These are phyloP conservation scores for Macroventuria anomochaeta DNA, from an alignment of 2,329 filamentous ascomycete species.

Conservation along the genomic window DNA sequence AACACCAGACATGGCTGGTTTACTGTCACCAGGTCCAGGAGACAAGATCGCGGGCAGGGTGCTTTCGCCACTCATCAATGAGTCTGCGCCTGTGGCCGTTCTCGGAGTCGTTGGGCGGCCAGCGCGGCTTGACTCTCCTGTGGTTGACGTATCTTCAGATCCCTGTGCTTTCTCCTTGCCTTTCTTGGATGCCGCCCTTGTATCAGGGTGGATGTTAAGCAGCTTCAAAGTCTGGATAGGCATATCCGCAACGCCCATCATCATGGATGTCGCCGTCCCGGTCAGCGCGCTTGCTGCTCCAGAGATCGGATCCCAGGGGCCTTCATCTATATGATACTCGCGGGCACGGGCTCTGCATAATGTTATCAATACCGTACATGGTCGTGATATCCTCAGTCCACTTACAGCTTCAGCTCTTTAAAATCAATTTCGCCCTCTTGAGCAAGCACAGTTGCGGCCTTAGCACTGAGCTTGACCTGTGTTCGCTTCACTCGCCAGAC, in stretches of 20 bases:
- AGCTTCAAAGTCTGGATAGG: constrained; percentile 62
- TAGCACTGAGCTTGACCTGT: constrained; percentile 44
- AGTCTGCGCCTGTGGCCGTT: constrained; percentile 22
- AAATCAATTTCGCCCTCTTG: constrained; percentile 47
- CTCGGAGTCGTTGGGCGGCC: constrained; percentile 22
- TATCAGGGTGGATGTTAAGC: constrained; percentile 53
- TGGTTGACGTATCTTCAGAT: constrained; percentile 18
- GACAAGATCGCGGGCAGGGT: constrained; percentile 27
- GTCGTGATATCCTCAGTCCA: not conserved
- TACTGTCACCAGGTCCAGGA: constrained; percentile 14
- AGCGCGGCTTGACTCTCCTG: constrained; percentile 22
- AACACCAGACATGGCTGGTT: constrained; percentile 16
- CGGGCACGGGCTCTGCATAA: constrained; percentile 43
- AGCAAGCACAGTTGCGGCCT: constrained; percentile 48
- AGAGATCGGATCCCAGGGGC: constrained; percentile 50
- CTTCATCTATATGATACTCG: constrained; percentile 50
- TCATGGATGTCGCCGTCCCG: constrained; percentile 80
- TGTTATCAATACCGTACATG: constrained; percentile 13
- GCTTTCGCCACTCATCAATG: constrained; percentile 26
- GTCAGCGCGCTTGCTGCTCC: constrained; percentile 74
- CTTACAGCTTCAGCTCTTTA: constrained; percentile 49
- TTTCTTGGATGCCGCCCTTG: constrained; percentile 31
- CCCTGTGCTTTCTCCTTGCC: constrained; percentile 32
- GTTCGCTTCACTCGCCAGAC: constrained; percentile 51
- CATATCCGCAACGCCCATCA: constrained; percentile 81